Evolutionary conservation across 2,329 filamentous ascomycete genomes (phyloP).

Genomic region (Phoma sp.): DNA sequence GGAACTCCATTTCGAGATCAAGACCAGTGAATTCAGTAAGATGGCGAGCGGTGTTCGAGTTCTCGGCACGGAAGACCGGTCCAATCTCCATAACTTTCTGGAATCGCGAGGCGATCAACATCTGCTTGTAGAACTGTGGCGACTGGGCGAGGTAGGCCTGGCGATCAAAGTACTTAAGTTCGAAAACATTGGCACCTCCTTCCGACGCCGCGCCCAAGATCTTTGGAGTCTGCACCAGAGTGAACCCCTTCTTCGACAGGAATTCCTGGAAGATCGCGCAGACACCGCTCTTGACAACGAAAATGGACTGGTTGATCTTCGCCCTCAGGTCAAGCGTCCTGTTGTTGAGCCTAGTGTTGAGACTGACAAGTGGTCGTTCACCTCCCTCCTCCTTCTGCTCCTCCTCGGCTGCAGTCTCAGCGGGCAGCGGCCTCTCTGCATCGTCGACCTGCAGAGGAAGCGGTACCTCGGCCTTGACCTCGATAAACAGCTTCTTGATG

Average conservation of each 20-base stretch:
- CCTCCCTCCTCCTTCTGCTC: constrained; percentile 61
- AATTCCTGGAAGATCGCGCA: constrained; percentile 78
- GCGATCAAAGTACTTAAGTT: constrained; percentile 86
- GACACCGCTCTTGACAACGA: constrained; percentile 71
- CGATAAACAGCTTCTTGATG: constrained; percentile 81
- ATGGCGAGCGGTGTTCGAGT: constrained; percentile 82
- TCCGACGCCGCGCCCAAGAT: constrained; percentile 90
- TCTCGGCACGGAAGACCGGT: constrained; percentile 84
- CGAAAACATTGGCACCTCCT: constrained; percentile 91
- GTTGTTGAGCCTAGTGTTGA: constrained; percentile 89
- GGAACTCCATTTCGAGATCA: constrained; percentile 89
- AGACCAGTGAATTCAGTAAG: constrained; percentile 90
- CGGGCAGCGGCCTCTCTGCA: constrained; percentile 58
- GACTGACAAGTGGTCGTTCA: constrained; percentile 72
- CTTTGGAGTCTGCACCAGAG: constrained; percentile 87
- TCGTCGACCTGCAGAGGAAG: constrained; percentile 66
- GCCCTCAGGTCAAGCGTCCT: constrained; percentile 90
- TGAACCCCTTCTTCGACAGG: constrained; percentile 75
- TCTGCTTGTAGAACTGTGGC: constrained; percentile 88
- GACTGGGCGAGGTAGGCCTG: constrained; percentile 81
- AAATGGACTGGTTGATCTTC: constrained; percentile 88
- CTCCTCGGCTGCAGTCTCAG: constrained; percentile 54
- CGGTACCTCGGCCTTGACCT: constrained; percentile 68
- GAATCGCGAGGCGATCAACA: constrained; percentile 79
- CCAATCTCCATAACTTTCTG: constrained; percentile 80